Conservation (phyloP, 2,329 filamentous ascomycete genomes). For the Botrytis fabae region DNA sequence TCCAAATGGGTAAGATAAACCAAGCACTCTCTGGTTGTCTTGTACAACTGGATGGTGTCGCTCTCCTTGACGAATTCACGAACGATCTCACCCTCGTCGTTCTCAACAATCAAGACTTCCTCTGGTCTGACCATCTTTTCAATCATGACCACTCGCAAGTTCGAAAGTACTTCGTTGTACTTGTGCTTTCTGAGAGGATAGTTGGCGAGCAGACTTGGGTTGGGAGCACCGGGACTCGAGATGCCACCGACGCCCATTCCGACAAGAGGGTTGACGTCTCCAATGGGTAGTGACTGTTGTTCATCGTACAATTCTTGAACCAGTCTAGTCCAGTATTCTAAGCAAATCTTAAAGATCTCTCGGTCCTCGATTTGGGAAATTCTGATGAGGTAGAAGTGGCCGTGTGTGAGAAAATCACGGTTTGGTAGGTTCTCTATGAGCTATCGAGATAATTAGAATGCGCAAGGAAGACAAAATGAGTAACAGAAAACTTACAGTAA, state of each 20-base stretch:
- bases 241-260: conserved; percentile 71
- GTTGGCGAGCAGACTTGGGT: conserved; percentile 80
- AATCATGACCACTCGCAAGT: conserved; percentile 96
- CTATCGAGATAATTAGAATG: conserved; percentile 46
- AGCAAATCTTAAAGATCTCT: conserved; percentile 98
- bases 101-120: conserved; percentile 98
- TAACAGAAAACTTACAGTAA: conserved; percentile 59
- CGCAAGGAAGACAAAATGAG: not conserved
- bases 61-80: conserved; percentile 99
- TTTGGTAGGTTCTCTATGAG: conserved; percentile 96
- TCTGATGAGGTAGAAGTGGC: conserved; percentile 95
- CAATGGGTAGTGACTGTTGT: conserved; percentile 94
- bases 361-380: conserved; percentile 98
- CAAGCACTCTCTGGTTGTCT: conserved; percentile 94
- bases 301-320: conserved; percentile 98
- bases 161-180: conserved; percentile 90
- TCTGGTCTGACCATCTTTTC: conserved; percentile 99
- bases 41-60: conserved; percentile 98
- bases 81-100: conserved; percentile 98
- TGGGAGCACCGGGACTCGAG: conserved; percentile 78
- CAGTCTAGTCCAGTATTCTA: conserved; percentile 99
- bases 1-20: conserved; percentile 98
- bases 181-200: conserved; percentile 97
- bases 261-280: conserved; percentile 86
- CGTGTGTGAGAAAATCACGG: conserved; percentile 89